These are phyloP conservation scores for Coprinopsis sp. DNA, from an alignment of 768 basidiomycete genomes.

Conservation along the genomic window DNA sequence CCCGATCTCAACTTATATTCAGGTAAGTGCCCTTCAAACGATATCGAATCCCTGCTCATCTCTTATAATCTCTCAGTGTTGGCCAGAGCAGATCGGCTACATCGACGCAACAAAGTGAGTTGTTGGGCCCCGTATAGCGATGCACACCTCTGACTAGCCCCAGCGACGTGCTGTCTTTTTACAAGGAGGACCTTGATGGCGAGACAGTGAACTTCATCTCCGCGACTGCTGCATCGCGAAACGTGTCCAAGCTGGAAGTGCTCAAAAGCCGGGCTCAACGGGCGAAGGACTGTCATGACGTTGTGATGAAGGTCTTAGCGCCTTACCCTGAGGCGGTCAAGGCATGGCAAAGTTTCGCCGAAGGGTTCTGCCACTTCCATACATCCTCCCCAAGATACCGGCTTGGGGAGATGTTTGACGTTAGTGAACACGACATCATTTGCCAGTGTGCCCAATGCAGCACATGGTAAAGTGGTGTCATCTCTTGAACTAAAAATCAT, in stretches of 20 bases:
- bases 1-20: slow-evolving; percentile 9
- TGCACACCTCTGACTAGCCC: neutral
- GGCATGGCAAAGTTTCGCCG: slow-evolving; percentile 7
- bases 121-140: neutral
- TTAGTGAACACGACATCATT: no score
- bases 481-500: no score
- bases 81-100: slow-evolving; percentile 7
- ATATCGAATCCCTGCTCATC: neutral
- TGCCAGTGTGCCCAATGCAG: no score
- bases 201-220: slow-evolving; percentile 35
- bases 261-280: slow-evolving; percentile 21
- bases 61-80: neutral
- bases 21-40: neutral
- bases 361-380: slow-evolving; percentile 26
- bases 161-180: slow-evolving; percentile 38
- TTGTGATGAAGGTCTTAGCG: slow-evolving; percentile 21
- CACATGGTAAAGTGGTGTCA: no score
- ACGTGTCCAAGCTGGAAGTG: slow-evolving; percentile 23
- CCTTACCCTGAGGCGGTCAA: slow-evolving; percentile 12
- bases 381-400: slow-evolving; percentile 21
- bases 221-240: slow-evolving; percentile 20
- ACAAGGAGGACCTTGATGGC: slow-evolving; percentile 34
- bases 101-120: slow-evolving; percentile 8
- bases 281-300: slow-evolving; percentile 20
- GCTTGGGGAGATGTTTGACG: slow-evolving; percentile 16